A percentile compares a stretch with the other conserved stretches of the same genome.
Evolutionary conservation across 78 protist species (phyloP).

Genomic region (Dictyostelium brefeldianum): DNA sequence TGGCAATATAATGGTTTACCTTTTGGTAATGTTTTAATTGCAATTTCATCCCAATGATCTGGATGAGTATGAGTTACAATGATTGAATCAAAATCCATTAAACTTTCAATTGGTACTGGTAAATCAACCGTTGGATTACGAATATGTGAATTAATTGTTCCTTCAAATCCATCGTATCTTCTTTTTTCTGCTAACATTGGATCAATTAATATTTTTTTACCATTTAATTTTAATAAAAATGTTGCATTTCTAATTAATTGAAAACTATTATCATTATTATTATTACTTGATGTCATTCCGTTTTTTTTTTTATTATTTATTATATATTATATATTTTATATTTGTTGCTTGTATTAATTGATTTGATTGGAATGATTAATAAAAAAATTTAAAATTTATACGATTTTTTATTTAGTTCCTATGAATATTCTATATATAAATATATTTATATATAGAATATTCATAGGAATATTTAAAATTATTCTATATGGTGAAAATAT

Average conservation of each 20-base stretch:
- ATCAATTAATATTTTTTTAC: neutral
- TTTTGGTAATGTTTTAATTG: neutral
- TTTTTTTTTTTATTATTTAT: too few relatives aligned
- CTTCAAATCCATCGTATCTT: neutral
- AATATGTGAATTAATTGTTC: neutral
- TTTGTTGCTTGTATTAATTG: too few relatives aligned
- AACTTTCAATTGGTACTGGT: neutral
- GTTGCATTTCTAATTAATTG: conserved; percentile 17
- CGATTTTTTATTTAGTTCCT: too few relatives aligned
- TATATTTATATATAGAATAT: too few relatives aligned
- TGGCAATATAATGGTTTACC: neutral
- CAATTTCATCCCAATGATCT: conserved; percentile 30
- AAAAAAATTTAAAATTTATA: too few relatives aligned
- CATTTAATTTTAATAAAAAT: neutral
- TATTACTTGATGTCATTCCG: too few relatives aligned
- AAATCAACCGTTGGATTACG: neutral
- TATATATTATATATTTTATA: too few relatives aligned
- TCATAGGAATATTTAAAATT: too few relatives aligned
- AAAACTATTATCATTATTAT: neutral
- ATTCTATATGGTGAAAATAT: too few relatives aligned
- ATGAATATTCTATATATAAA: too few relatives aligned
- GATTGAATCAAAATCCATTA: neutral
- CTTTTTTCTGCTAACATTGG: neutral
- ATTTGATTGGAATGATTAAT: too few relatives aligned
- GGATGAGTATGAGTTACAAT: neutral